Evolutionary conservation across 352 stramenopile genomes (phyloP), one percentile per base, ranked within the genome.

Genomic region (Globisporangium abappressorium): DNA sequence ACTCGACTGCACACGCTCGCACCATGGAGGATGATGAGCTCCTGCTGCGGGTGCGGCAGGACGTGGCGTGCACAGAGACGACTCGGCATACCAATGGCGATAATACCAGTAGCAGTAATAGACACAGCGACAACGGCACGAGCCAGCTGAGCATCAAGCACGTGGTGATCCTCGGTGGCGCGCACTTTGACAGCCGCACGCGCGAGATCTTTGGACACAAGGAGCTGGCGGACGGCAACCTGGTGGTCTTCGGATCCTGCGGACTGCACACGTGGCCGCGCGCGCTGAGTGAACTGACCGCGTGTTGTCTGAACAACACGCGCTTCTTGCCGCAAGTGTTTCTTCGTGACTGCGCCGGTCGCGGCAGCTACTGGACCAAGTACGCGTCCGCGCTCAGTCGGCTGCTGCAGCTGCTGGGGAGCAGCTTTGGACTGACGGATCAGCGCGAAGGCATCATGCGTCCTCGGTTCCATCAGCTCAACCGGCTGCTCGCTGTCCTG

Each of bases 381-480:
- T 92, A 78, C 28, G 78, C 84, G 1, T 86, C 78, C 12, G 79
- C 80, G 20, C 78, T 89, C 28, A 83, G 84, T 26, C 80, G 78
- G 0, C 79, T 90, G 64, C 56, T 90, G 58, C 84, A 92, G 43
- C 78, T 90, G 28, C 65, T 90, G 30, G 84, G 82, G 1, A 73
- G 83, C 47, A 89, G 77, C 3, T 77, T 90, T 38, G 78, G 84
- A 0, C 73, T 92, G 2, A 73, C 76, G 5, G 70, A 87, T 30
- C 56, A 78, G 0, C 77, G 69, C 12, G 82, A 73, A 26, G 81
- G 84, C 18, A 83, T 92, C 64, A 88, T 92, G 84, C 69, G 69
- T 18, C 72, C 80, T 14, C 81, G 80, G 6, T 91, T 93, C 69
- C 75, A 86, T 43, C 74, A 91, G 28, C 84, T 92, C 78, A 91